phyloP scores from a whole-genome alignment of 2,329 filamentous ascomycete species.

The Diaporthe sp. region DNA sequence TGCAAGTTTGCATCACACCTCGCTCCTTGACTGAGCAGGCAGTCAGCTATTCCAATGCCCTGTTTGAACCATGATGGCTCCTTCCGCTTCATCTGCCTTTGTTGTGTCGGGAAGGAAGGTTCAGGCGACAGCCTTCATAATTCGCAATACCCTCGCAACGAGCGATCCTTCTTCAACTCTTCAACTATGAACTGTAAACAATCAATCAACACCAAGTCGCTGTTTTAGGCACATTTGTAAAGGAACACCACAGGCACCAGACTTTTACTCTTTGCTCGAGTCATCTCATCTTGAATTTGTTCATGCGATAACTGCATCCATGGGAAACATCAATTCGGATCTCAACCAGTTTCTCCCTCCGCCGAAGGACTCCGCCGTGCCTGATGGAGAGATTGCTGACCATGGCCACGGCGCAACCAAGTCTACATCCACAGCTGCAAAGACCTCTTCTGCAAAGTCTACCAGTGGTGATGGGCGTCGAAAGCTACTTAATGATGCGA shows the following conservation, averaged over 20 bases:
- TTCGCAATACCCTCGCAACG: too few relatives aligned
- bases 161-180: background rate
- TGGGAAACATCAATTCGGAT: background rate
- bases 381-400: background rate
- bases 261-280: background rate
- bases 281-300: background rate
- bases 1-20: background rate
- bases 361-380: background rate
- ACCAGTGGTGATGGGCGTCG: too few relatives aligned
- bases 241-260: background rate
- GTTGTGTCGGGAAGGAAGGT: background rate
- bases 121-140: background rate
- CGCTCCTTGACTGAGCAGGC: background rate
- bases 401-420: background rate
- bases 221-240: background rate
- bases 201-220: background rate
- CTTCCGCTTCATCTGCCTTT: background rate
- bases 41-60: background rate
- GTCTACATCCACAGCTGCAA: background rate
- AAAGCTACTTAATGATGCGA: background rate
- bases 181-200: background rate
- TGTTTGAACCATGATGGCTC: background rate
- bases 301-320: background rate
- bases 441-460: background rate
- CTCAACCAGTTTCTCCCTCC: background rate